Evolutionary conservation across 2,329 filamentous ascomycete species (phyloP).

Genomic region (Pseudogymnoascus pannorum): DNA sequence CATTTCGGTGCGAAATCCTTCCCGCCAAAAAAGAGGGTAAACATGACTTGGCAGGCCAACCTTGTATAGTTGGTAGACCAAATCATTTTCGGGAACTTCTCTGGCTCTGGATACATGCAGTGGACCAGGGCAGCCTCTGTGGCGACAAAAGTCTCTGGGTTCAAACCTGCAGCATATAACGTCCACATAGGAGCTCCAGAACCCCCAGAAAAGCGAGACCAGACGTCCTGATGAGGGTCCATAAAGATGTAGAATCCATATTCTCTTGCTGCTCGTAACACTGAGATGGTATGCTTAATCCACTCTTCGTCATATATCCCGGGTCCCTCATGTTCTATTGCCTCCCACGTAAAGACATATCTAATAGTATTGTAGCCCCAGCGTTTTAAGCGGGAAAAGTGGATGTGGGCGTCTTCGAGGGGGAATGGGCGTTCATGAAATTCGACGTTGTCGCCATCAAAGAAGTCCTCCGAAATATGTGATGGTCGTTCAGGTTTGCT

Average conservation of each 20-base stretch:
- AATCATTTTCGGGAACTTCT: conserved; percentile 93
- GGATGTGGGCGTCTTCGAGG: conserved; percentile 71
- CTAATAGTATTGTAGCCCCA: conserved; percentile 95
- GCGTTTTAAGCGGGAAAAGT: conserved; percentile 78
- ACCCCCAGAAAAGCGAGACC: conserved; percentile 89
- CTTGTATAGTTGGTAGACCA: conserved; percentile 97
- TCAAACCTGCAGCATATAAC: conserved; percentile 84
- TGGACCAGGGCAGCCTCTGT: conserved; percentile 93
- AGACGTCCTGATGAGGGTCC: conserved; percentile 98
- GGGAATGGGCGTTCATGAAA: conserved; percentile 84
- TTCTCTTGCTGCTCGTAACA: conserved; percentile 73
- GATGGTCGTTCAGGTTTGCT: conserved; percentile 75
- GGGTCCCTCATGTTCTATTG: conserved; percentile 88
- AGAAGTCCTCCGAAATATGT: conserved; percentile 71
- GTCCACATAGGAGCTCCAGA: conserved; percentile 98
- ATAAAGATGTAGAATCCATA: conserved; percentile 97
- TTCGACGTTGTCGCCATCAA: conserved; percentile 83
- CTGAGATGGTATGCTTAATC: conserved; percentile 81
- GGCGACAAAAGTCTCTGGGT: conserved; percentile 74
- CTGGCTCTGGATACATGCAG: conserved; percentile 81
- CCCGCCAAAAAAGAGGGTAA: conserved; percentile 89
- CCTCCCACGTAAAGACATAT: conserved; percentile 98
- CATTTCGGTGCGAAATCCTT: conserved; percentile 91
- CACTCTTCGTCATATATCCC: conserved; percentile 90
- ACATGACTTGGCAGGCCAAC: conserved; percentile 80